Percentiles rank a stretch among this genome's conserved stretches.
Evolutionary conservation across 2,329 filamentous ascomycete genomes (phyloP).

Genomic region (Bimuria novae-zelandiae): DNA sequence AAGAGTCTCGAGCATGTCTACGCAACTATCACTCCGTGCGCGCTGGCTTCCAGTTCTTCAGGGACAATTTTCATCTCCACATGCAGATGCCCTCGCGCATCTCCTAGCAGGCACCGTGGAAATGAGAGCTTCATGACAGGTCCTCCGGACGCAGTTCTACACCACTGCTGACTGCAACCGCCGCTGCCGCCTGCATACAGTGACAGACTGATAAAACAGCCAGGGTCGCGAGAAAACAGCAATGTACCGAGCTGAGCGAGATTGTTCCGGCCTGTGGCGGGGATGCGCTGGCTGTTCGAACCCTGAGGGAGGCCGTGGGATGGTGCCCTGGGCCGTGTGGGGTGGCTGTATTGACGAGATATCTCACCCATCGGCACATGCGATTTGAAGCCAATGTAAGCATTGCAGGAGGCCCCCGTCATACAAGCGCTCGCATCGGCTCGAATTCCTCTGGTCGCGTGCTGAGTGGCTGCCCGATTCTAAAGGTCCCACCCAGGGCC

Average conservation of each 20-base stretch:
- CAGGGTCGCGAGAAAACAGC: background rate
- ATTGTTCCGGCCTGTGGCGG: conserved; percentile 3
- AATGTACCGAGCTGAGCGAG: background rate
- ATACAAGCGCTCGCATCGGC: background rate
- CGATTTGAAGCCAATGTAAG: conserved; percentile 4
- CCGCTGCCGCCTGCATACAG: conserved; percentile 4
- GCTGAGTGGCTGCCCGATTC: background rate
- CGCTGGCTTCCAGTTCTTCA: background rate
- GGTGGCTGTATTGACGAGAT: background rate
- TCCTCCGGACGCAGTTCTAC: background rate
- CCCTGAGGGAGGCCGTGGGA: conserved; percentile 3
- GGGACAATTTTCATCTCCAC: background rate
- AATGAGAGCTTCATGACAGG: background rate
- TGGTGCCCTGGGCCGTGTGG: conserved; percentile 5
- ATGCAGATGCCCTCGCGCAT: background rate
- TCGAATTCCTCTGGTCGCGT: background rate
- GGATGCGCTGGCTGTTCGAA: background rate
- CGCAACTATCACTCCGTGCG: too few species aligned
- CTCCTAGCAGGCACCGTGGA: background rate
- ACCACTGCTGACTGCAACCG: conserved; percentile 1
- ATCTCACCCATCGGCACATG: conserved; percentile 9
- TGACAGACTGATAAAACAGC: too few species aligned
- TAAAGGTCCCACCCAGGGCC: too few species aligned
- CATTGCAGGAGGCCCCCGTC: background rate
- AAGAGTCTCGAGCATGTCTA: too few species aligned